Evolutionary conservation across 208 protist species (phyloP).

Genomic region (Acanthamoeba divionensis): DNA sequence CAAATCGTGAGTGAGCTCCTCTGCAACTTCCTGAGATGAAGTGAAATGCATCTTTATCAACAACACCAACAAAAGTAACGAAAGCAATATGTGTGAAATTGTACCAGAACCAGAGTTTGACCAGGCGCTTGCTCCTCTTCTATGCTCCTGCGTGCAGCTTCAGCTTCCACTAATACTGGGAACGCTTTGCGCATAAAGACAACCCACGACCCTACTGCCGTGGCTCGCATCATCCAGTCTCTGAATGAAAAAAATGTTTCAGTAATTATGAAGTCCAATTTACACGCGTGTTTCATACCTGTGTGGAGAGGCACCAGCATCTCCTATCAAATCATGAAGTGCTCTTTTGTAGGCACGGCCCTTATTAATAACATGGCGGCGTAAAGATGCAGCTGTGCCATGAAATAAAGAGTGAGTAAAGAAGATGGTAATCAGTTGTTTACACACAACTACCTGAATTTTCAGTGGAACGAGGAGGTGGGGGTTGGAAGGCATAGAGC

Average conservation of each 20-base stretch:
- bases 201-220: slow-evolving; percentile 10
- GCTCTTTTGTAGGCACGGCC: not conserved
- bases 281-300: not conserved
- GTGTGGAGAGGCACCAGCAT: slow-evolving; percentile 21
- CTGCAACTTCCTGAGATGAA: slow-evolving; percentile 17
- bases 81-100: too few relatives aligned
- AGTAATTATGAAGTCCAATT: not conserved
- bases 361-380: slow-evolving; percentile 34
- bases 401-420: not conserved
- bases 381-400: not conserved
- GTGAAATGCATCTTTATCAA: not conserved
- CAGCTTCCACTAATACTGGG: slow-evolving; percentile 18
- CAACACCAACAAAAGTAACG: too few relatives aligned
- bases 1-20: not conserved
- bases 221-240: slow-evolving; percentile 24
- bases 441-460: not conserved
- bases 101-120: too few relatives aligned
- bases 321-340: not conserved
- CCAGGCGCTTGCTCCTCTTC: not conserved
- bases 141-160: not conserved
- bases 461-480: not conserved
- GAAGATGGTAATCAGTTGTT: too few relatives aligned
- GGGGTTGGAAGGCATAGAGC: slow-evolving; percentile 28
- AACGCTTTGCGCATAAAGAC: slow-evolving; percentile 20
- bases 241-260: not conserved